These are phyloP conservation scores for Podospora fimiseda DNA, from an alignment of 495 filamentous ascomycete species.

Conservation along the genomic window DNA sequence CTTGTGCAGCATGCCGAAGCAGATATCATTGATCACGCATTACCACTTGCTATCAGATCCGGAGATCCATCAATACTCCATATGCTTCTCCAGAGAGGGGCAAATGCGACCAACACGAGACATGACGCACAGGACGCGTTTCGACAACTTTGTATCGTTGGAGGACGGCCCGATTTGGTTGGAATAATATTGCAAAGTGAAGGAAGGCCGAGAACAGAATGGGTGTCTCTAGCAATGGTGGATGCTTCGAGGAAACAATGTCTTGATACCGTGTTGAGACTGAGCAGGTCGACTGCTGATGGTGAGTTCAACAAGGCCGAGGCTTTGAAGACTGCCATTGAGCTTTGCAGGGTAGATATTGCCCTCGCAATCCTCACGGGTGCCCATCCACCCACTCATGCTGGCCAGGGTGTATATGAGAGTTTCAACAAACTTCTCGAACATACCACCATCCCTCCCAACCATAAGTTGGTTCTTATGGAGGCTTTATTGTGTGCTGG, in stretches of 20 bases:
- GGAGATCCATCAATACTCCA: constrained; percentile 29
- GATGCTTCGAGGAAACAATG: constrained; percentile 39
- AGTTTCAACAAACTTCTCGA: constrained; percentile 35
- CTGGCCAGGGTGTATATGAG: constrained; percentile 31
- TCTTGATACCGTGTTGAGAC: constrained; percentile 36
- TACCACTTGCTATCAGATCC: constrained; percentile 36
- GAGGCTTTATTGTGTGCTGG: constrained; percentile 44
- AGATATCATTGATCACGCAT: constrained; percentile 31
- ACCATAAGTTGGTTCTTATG: constrained; percentile 36
- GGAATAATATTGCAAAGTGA: constrained; percentile 39
- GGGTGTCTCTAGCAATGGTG: constrained; percentile 38
- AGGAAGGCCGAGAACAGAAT: constrained; percentile 27
- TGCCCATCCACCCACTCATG: constrained; percentile 28
- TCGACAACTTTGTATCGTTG: constrained; percentile 34
- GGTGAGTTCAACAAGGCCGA: constrained; percentile 38
- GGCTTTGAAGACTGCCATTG: constrained; percentile 38
- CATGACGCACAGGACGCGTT: constrained; percentile 40
- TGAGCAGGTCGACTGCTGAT: constrained; percentile 40
- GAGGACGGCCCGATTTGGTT: constrained; percentile 33
- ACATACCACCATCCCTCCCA: constrained; percentile 35
- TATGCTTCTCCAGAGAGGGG: constrained; percentile 37
- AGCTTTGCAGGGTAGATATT: constrained; percentile 36
- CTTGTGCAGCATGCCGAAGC: constrained; percentile 38
- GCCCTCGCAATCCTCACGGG: constrained; percentile 40
- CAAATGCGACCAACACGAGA: constrained; percentile 26